Evolutionary conservation across 129 eudicot species (phyloP).

Genomic region (Mikania micrantha): DNA sequence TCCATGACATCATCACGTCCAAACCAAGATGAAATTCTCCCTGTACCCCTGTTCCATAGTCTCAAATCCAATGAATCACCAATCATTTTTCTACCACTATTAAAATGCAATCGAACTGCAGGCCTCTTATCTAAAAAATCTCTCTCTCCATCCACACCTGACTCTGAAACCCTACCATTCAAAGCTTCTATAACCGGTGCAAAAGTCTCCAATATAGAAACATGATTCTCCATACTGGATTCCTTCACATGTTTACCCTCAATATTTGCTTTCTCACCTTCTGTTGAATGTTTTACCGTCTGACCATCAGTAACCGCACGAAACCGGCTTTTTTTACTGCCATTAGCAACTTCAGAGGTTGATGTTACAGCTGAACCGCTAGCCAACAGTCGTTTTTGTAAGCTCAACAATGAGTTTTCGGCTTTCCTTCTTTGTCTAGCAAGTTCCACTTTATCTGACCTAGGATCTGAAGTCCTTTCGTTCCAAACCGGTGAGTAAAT

Average conservation of each 20-base stretch:
- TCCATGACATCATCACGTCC: conserved; percentile 82
- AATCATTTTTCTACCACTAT: conserved; percentile 52
- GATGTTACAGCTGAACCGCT: conserved; percentile 43
- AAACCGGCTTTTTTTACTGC: conserved; percentile 15
- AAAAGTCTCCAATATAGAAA: conserved; percentile 61
- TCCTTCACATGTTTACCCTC: conserved; percentile 35
- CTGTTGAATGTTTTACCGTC: conserved; percentile 1
- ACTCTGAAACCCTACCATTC: conserved; percentile 48
- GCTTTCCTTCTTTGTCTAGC: conserved; percentile 94
- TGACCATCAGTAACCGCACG: background rate
- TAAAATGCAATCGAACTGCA: conserved; percentile 62
- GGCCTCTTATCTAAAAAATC: conserved; percentile 50
- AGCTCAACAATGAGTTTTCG: conserved; percentile 69
- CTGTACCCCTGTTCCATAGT: conserved; percentile 50
- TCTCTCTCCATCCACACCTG: conserved; percentile 41
- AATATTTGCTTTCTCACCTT: conserved; percentile 21
- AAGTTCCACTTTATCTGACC: conserved; percentile 76
- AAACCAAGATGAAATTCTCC: conserved; percentile 46
- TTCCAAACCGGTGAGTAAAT: conserved; percentile 74
- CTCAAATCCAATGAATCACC: conserved; percentile 79
- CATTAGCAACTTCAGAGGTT: conserved; percentile 27
- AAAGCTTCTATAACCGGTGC: conserved; percentile 82
- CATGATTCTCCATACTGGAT: conserved; percentile 29
- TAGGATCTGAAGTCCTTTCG: conserved; percentile 67
- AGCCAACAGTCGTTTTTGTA: conserved; percentile 65